Base-by-base conservation (phyloP, 2,329 filamentous ascomycete genomes). In the Fusarium sp. region DNA sequence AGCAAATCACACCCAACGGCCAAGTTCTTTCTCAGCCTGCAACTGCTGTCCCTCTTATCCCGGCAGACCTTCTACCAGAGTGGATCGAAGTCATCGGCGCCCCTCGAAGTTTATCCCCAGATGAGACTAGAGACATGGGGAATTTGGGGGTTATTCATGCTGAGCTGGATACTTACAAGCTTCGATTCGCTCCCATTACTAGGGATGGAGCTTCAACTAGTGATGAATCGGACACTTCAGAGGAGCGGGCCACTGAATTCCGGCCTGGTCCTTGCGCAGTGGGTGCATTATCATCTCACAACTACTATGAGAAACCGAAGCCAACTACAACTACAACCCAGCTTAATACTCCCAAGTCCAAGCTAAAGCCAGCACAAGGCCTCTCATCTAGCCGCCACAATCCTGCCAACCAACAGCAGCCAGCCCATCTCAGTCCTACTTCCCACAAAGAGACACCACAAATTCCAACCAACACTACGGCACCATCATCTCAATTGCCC, bases 1-100 rank as follows among this genome's bases (percentile, higher is more conserved):
- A 79, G 54, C 56, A 72, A 32, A 73, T 78, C 63, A 75, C 73
- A 3, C 18, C 70, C 13, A 57, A 47, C 9, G 77, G 78, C 37
- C 67, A 73, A 50, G 54, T 79, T 19, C 40, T 79, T 33, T 58
- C 64, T 25, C 71, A 73, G 5, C 81, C 79, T 0, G 82, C 81
- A 6, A 77, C 79, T 11, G 82, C 87, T 7, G 86, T 89, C 2
- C 88, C 88, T 11, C 82, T 90, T n/a, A 82, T 90, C n/a, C 83
- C 88, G 1, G 78, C 85, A 18, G 88, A 89, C 75, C 82, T 88
- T 67, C 83, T 90, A 0, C 87, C 87, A 0, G 76, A 80, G 3
- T 85, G 85, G 81, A 69, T 88, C 8, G 79, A 84, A 9, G 75
- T 87, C 16, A 64, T 81, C 38, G 85, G 83, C 30, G 79, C 86